Conservation (phyloP, 2,329 filamentous ascomycete species). For the Colletotrichum tanaceti region DNA sequence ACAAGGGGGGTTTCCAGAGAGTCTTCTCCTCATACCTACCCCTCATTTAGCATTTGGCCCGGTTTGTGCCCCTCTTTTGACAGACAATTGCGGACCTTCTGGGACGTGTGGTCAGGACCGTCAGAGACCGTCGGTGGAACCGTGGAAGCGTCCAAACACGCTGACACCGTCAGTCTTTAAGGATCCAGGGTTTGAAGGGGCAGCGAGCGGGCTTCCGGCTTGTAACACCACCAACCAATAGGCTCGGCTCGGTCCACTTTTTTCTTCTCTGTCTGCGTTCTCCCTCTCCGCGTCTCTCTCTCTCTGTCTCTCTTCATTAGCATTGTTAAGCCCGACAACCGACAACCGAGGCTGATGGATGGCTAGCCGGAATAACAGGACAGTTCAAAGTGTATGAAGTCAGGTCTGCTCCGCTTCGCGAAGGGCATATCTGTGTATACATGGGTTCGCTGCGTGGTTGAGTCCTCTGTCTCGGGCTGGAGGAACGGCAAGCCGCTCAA, state of each 20-base stretch:
- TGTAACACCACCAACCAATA: neutral
- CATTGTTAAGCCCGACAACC: conserved; percentile 20
- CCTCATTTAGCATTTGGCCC: conserved; percentile 19
- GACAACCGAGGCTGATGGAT: conserved; percentile 25
- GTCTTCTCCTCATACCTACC: conserved; percentile 13
- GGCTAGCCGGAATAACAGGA: neutral
- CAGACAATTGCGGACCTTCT: neutral
- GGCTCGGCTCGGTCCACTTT: conserved; percentile 8
- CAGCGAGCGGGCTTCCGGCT: neutral
- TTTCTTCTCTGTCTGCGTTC: neutral
- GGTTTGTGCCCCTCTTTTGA: conserved; percentile 16
- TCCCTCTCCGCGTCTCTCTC: too few relatives aligned
- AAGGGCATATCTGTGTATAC: neutral
- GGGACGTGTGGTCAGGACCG: too few relatives aligned
- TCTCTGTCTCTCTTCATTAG: neutral
- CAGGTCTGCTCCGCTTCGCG: neutral
- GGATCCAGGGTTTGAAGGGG: conserved; percentile 12
- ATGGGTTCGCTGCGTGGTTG: neutral
- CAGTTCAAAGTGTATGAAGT: too few relatives aligned
- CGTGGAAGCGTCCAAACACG: neutral
- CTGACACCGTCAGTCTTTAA: too few relatives aligned
- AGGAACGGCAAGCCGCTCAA: neutral
- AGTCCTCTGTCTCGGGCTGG: neutral
- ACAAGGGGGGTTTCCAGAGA: neutral
- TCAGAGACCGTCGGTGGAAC: neutral